phyloP scores from a whole-genome alignment of 768 basidiomycete species.

The Glaciozyma martinii region DNA sequence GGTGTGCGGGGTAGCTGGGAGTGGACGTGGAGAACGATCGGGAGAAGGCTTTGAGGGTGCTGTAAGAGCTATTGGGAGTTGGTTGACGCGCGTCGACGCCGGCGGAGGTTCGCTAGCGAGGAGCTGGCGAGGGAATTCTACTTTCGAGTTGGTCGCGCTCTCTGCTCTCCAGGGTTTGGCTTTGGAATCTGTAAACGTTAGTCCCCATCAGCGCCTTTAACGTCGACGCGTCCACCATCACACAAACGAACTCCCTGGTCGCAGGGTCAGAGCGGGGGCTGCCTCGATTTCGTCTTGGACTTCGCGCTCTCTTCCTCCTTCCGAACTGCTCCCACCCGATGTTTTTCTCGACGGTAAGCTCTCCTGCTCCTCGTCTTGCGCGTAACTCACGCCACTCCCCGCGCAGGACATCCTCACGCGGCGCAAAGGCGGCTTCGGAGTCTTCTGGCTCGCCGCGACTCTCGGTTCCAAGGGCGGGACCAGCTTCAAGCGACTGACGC shows the following conservation, averaged over 20 bases:
- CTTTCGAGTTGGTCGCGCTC: too few relatives aligned
- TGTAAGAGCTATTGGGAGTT: too few relatives aligned
- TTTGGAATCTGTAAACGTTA: too few relatives aligned
- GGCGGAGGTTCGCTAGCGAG: too few relatives aligned
- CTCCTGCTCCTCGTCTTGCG: background rate
- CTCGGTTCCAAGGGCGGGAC: conserved; percentile 4
- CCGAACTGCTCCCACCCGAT: background rate
- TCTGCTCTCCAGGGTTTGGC: too few relatives aligned
- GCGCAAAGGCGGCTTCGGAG: conserved; percentile 23
- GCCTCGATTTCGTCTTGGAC: background rate
- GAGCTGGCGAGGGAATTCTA: too few relatives aligned
- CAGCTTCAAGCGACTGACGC: conserved; percentile 10
- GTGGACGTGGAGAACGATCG: too few relatives aligned
- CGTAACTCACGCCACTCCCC: background rate
- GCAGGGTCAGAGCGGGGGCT: background rate
- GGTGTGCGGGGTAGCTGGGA: too few relatives aligned
- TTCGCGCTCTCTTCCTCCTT: background rate
- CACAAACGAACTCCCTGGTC: background rate
- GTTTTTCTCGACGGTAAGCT: background rate
- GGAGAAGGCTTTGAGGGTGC: too few relatives aligned
- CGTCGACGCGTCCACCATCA: too few relatives aligned
- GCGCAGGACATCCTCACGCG: conserved; percentile 17
- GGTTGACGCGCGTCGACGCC: too few relatives aligned
- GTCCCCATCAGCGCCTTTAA: too few relatives aligned
- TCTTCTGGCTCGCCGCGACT: conserved; percentile 29